Conservation (phyloP, 73 alveolate species). For the Paramecium biaurelia region DNA sequence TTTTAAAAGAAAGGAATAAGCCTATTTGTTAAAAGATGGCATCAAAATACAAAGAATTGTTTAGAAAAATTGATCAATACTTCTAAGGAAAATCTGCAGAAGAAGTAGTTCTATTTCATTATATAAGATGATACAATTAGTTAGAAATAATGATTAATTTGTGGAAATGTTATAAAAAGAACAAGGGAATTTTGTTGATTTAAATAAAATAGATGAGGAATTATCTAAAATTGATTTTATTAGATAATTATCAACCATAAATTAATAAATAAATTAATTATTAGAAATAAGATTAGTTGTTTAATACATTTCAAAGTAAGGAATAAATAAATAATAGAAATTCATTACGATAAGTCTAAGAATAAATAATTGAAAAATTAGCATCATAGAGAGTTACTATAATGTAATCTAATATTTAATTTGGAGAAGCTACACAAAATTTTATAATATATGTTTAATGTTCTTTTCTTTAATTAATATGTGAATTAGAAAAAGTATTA, state of each 20-base stretch:
- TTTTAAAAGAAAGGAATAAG: background rate
- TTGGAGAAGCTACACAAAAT: background rate
- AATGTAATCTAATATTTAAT: background rate
- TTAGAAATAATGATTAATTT: background rate
- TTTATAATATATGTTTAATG: background rate
- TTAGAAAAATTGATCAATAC: background rate
- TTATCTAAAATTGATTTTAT: background rate
- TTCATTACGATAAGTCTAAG: background rate
- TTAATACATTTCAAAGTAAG: background rate
- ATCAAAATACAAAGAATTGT: background rate
- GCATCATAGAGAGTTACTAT: background rate
- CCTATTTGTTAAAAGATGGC: background rate
- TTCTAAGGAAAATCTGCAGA: background rate
- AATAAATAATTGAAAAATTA: background rate
- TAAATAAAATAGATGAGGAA: background rate
- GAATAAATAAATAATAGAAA: background rate
- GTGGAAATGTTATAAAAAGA: background rate
- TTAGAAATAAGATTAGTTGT: background rate
- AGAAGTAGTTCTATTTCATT: background rate
- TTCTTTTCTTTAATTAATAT: background rate
- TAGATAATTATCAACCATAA: background rate
- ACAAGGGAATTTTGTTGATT: background rate
- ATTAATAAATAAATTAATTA: background rate
- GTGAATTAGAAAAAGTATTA: background rate
- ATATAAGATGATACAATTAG: background rate